Evolutionary conservation across 2,329 filamentous ascomycete genomes (phyloP).

Genomic region (Ceratocystis destructans): DNA sequence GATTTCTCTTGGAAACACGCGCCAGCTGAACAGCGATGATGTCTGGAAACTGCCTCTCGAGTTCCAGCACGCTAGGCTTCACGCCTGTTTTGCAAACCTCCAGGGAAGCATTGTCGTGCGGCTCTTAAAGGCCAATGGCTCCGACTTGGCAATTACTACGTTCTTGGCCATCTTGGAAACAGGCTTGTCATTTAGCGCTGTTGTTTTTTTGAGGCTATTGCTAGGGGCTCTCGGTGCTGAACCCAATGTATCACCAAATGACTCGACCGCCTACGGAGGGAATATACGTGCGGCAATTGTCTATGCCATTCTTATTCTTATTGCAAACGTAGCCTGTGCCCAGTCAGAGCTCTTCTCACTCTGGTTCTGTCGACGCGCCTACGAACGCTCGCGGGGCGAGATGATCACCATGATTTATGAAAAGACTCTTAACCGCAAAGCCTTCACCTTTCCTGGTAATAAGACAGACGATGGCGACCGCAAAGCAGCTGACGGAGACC

Average conservation of each 20-base stretch:
- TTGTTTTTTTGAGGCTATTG: constrained; percentile 59
- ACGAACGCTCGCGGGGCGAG: constrained; percentile 73
- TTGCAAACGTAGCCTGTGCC: constrained; percentile 44
- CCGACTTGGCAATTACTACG: constrained; percentile 60
- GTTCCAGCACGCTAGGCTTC: constrained; percentile 66
- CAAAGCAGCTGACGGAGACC: constrained; percentile 19
- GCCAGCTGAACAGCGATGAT: constrained; percentile 61
- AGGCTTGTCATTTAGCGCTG: constrained; percentile 40
- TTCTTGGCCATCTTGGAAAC: constrained; percentile 51
- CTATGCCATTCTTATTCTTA: constrained; percentile 50
- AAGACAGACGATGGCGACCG: constrained; percentile 18
- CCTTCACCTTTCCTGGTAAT: constrained; percentile 31
- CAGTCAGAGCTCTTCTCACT: constrained; percentile 56
- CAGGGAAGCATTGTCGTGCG: constrained; percentile 57
- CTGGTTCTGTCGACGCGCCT: constrained; percentile 74
- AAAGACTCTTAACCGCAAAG: constrained; percentile 57
- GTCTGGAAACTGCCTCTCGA: constrained; percentile 70
- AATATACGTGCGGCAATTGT: constrained; percentile 22
- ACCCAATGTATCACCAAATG: neutral
- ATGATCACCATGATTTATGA: constrained; percentile 74
- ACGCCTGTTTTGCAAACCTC: constrained; percentile 59
- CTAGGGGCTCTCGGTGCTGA: constrained; percentile 27
- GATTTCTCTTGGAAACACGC: constrained; percentile 47
- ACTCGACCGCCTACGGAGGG: neutral
- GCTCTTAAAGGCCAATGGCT: constrained; percentile 60